These are phyloP conservation scores for Thoreauomyces humboldtii DNA, from an alignment of 192 early-diverging fungal species.

Conservation along the genomic window DNA sequence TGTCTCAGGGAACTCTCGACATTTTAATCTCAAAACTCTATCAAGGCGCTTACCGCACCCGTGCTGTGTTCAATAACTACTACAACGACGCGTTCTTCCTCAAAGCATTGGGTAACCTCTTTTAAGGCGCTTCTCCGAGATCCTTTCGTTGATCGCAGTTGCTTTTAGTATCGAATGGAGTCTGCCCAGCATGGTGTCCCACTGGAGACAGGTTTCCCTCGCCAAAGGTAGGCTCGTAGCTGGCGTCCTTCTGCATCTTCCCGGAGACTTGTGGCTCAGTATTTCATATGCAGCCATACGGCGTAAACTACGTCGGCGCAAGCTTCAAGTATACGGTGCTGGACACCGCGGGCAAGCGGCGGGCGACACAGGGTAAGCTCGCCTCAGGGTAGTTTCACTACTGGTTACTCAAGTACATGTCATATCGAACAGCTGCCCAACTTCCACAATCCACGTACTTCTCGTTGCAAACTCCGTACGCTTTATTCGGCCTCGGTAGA, in stretches of 20 bases:
- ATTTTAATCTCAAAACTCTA: constrained; percentile 62
- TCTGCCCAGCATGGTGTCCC: constrained; percentile 57
- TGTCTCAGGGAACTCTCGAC: constrained; percentile 76
- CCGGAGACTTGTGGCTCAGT: too few species aligned
- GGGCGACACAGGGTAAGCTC: constrained; percentile 65
- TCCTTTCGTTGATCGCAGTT: neutral
- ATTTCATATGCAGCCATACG: constrained; percentile 75
- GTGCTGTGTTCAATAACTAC: constrained; percentile 81
- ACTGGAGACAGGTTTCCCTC: constrained; percentile 35
- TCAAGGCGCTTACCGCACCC: constrained; percentile 39
- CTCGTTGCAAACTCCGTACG: constrained; percentile 74
- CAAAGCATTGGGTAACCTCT: constrained; percentile 63
- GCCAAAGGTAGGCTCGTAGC: constrained; percentile 38
- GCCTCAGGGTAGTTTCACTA: too few species aligned
- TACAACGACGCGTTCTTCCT: constrained; percentile 94
- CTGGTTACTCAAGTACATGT: neutral
- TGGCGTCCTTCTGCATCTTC: neutral
- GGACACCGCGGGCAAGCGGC: constrained; percentile 72
- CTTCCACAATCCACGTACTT: constrained; percentile 77
- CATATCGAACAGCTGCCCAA: constrained; percentile 58
- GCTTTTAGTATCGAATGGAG: constrained; percentile 57
- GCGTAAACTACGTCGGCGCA: constrained; percentile 79
- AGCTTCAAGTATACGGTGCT: constrained; percentile 86
- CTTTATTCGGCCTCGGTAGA: constrained; percentile 82
- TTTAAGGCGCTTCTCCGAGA: neutral